Evolutionary conservation across 176 grass and related monocot species (phyloP).

Genomic region (Hsuehochloa calcarea): DNA sequence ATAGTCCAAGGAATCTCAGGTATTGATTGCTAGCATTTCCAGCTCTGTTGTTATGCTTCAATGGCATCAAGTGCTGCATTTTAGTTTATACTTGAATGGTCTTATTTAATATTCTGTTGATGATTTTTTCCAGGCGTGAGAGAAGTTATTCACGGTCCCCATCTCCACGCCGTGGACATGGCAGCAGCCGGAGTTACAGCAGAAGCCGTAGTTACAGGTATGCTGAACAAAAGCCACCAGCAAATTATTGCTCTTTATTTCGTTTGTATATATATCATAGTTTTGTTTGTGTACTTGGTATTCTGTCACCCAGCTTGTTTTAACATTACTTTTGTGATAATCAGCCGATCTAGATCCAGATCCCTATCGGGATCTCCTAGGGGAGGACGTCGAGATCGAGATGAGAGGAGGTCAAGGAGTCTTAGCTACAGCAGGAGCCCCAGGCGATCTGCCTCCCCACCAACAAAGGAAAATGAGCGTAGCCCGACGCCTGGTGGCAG

Average conservation of each 20-base stretch:
- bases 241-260: background rate
- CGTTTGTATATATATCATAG: background rate
- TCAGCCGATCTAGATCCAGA: slow-evolving; percentile 47
- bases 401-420: slow-evolving; percentile 68
- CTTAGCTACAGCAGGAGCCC: slow-evolving; percentile 85
- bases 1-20: slow-evolving; percentile 82
- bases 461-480: slow-evolving; percentile 45
- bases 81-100: background rate
- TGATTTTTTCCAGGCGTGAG: slow-evolving; percentile 39
- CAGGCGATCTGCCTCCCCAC: slow-evolving; percentile 42
- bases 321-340: background rate
- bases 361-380: slow-evolving; percentile 62
- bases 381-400: slow-evolving; percentile 39
- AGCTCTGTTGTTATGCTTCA: background rate
- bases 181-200: slow-evolving; percentile 74
- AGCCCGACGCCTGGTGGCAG: slow-evolving; percentile 58
- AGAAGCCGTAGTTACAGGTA: slow-evolving; percentile 78
- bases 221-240: background rate
- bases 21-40: slow-evolving; percentile 11
- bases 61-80: background rate
- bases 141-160: slow-evolving; percentile 80
- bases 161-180: slow-evolving; percentile 61
- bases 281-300: background rate
- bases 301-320: background rate
- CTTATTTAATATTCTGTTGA: background rate